phyloP scores from a whole-genome alignment of 345 rosid genomes.

The Citrus unshiu region DNA sequence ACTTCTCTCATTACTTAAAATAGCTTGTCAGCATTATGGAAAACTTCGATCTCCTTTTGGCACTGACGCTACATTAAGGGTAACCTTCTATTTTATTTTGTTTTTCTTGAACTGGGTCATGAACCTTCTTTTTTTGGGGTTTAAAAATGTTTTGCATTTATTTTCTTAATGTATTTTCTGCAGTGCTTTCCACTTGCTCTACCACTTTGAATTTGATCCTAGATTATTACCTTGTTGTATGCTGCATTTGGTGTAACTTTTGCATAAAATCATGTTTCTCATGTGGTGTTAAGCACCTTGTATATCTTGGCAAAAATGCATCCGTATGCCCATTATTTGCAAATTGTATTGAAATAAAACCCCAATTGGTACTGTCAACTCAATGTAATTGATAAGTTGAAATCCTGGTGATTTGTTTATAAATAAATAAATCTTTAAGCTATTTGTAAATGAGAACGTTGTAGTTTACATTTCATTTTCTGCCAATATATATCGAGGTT shows the following conservation, averaged over 20 bases:
- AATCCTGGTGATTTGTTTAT: not conserved
- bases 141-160: not conserved
- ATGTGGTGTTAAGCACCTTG: not conserved
- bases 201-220: slow-evolving; percentile 1
- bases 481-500: not conserved
- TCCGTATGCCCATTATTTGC: not conserved
- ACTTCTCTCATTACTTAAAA: slow-evolving; percentile 84
- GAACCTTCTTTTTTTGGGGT: not conserved
- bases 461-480: not conserved
- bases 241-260: not conserved
- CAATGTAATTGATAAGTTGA: not conserved
- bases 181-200: not conserved
- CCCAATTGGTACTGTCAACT: no score
- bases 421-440: not conserved
- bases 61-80: slow-evolving; percentile 57
- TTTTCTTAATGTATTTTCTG: not conserved
- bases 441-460: not conserved
- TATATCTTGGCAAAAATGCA: not conserved
- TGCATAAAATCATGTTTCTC: not conserved
- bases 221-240: not conserved
- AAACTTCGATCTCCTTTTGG: slow-evolving; percentile 96
- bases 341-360: not conserved
- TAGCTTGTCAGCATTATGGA: slow-evolving; percentile 93
- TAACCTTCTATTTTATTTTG: slow-evolving; percentile 20
- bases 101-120: not conserved